Evolutionary conservation across 2,329 filamentous ascomycete species (phyloP), one percentile per base, ranked within the genome.

Genomic region (Fusarium mexicanum): DNA sequence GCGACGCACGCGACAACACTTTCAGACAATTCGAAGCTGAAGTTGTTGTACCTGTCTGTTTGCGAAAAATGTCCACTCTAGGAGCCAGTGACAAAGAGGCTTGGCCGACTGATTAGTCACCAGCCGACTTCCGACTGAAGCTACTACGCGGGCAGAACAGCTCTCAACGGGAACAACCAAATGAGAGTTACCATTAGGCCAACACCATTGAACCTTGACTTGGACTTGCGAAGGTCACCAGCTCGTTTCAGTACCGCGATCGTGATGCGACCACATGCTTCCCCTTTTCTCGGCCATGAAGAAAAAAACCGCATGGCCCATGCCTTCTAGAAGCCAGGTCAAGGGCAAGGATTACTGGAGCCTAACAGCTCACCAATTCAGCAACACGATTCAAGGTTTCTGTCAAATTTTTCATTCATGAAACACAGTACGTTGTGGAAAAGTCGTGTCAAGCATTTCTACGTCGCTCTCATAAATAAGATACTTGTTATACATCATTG

Each of bases 231-330:
- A 14, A 8, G 17, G 9, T 35, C 11, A 6, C 12, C 20, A 38
- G 18, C 12, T 35, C 7, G 14, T 3, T 17, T 16, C 22, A 37
- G 31, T 13, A 35, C 31, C 13, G 13, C 31, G 29, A 58, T 53
- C 18, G 22, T 10, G 22, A 70, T 61, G 41, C 12, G 13, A 44
- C 12, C 20, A 17, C 12, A 33, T 22, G 22, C 29, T 22, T 57
- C 24, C 38, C 55, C 41, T 29, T 70, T 41, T 22, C 48, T 50
- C 13, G n/a, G 16, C 8, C 53, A 40, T 24, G 35, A 43, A 41
- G 12, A 46, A 65, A 69, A 74, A 74, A 48, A 44, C 24, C 71
- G 63, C 71, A 72, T 71, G 67, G 67, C 31, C 67, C 54, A 71
- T 71, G 61, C 67, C 67, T 61, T 38, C 38, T 17, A 24, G 29